A percentile compares a stretch with the other conserved stretches of the same genome.
Conservation (phyloP, 192 early-diverging fungal species). For the Rhizophagus clarus region DNA sequence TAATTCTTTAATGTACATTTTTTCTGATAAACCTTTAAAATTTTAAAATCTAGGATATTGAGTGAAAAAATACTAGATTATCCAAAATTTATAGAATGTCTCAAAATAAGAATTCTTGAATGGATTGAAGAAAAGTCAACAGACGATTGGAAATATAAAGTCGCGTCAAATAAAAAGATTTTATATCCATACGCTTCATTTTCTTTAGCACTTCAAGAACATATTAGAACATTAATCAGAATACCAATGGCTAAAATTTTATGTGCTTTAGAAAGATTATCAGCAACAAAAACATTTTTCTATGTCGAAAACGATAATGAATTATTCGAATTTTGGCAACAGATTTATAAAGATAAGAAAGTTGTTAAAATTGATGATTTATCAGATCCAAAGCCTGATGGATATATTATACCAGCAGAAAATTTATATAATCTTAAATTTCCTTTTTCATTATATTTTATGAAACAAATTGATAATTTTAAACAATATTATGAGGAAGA, state of each 20-base stretch:
- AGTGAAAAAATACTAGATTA: not conserved
- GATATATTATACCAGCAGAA: not conserved
- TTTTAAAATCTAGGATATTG: not conserved
- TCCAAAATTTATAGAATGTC: not conserved
- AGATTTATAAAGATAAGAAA: no score
- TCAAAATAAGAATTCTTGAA: not conserved
- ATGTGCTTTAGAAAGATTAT: no score
- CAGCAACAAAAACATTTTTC: no score
- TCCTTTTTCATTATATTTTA: slow-evolving; percentile 29
- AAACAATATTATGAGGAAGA: slow-evolving; percentile 20
- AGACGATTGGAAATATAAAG: not conserved
- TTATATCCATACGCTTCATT: no score
- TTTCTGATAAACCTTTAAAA: no score
- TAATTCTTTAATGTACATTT: no score
- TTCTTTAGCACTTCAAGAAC: no score
- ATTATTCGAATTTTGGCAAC: no score
- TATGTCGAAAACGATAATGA: no score
- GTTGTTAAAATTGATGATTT: slow-evolving; percentile 10
- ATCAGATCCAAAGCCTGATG: slow-evolving; percentile 26
- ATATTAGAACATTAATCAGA: no score
- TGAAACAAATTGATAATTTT: slow-evolving; percentile 17
- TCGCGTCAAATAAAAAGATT: no score
- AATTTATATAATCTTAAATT: slow-evolving; percentile 7
- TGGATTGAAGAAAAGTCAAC: slow-evolving; percentile 22
- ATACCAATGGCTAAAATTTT: no score